Conservation (phyloP, 1,284 basidiomycete genomes). For the Sanguinoderma infundibulare region DNA sequence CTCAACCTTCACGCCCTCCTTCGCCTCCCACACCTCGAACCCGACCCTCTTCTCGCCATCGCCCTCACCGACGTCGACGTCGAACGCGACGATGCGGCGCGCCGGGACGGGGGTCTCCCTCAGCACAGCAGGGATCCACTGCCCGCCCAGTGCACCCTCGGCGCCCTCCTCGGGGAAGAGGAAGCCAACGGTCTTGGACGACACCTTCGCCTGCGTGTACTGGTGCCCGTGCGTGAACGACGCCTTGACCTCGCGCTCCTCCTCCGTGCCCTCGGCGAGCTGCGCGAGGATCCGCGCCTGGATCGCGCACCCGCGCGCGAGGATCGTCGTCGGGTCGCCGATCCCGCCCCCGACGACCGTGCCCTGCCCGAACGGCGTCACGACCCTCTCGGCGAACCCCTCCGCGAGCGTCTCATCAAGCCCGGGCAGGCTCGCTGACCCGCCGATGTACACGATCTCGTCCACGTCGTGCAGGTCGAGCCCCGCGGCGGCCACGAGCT, state of each 20-base stretch:
- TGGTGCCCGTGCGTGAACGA: conserved; percentile 56
- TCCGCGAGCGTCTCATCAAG: conserved; percentile 76
- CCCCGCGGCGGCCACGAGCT: conserved; percentile 64
- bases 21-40: conserved; percentile 90
- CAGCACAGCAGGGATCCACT: conserved; percentile 69
- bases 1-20: conserved; percentile 80
- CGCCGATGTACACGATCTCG: conserved; percentile 92
- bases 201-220: conserved; percentile 53
- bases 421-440: conserved; percentile 86
- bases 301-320: conserved; percentile 88
- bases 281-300: conserved; percentile 78
- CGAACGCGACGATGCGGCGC: conserved; percentile 72
- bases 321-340: conserved; percentile 87
- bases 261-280: conserved; percentile 47
- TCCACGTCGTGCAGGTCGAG: conserved; percentile 85
- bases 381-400: conserved; percentile 72
- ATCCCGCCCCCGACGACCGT: conserved; percentile 72
- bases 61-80: conserved; percentile 63
- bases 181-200: conserved; percentile 78
- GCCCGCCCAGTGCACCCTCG: conserved; percentile 56
- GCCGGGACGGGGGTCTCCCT: conserved; percentile 83
- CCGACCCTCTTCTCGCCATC: conserved; percentile 56
- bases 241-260: conserved; percentile 54
- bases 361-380: conserved; percentile 66
- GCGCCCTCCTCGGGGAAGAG: conserved; percentile 69